Percentiles rank a stretch among this genome's conserved stretches.
Conservation (phyloP, 169 alveolate species). For the Eimeria maxima region DNA sequence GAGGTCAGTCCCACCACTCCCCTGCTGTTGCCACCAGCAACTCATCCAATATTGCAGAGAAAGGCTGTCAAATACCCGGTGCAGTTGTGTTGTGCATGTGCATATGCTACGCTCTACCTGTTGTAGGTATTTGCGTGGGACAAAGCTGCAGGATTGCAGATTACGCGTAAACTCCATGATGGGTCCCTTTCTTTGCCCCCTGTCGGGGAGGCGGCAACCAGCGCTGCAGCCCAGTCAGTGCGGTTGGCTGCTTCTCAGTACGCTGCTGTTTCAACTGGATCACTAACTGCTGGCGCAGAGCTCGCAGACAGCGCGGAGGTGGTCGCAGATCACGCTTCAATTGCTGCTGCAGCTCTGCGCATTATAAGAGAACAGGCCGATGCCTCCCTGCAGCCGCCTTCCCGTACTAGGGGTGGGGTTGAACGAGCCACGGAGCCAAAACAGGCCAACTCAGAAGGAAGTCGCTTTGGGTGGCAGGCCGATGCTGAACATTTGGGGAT, state of each 20-base stretch:
- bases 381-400: background rate
- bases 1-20: constrained; percentile 6
- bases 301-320: constrained; percentile 10
- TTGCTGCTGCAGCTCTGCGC: constrained; percentile 70
- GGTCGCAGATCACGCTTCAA: constrained; percentile 26
- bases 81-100: background rate
- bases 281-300: background rate
- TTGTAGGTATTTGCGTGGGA: constrained; percentile 62
- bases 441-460: background rate
- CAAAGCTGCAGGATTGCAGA: constrained; percentile 49
- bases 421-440: background rate
- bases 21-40: background rate
- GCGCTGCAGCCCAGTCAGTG: constrained; percentile 76
- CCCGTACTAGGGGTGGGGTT: background rate
- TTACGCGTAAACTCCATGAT: constrained; percentile 58
- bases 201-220: constrained; percentile 30
- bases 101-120: background rate
- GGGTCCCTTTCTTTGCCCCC: constrained; percentile 57
- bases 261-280: constrained; percentile 22
- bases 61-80: background rate
- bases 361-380: constrained; percentile 17
- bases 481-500: constrained; percentile 84
- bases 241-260: constrained; percentile 48
- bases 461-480: constrained; percentile 60
- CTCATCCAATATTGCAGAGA: background rate